Evolutionary conservation across 495 filamentous ascomycete genomes (phyloP).

Genomic region (Echria macrotheca): DNA sequence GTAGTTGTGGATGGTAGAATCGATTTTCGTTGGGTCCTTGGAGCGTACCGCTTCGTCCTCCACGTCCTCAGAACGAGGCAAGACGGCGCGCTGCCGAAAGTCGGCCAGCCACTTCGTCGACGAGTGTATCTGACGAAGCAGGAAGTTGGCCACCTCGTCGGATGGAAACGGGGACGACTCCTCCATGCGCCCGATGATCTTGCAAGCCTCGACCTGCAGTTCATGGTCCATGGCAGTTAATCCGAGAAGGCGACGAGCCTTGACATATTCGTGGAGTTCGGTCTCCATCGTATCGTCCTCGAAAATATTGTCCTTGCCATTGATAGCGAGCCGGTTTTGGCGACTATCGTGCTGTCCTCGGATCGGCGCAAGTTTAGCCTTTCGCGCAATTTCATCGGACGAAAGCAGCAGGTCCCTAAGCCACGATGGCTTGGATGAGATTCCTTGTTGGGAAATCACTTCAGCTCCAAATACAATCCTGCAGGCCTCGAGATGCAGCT

Average conservation of each 20-base stretch:
- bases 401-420: constrained; percentile 49
- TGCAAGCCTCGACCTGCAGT: constrained; percentile 47
- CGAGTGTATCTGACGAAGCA: constrained; percentile 39
- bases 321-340: constrained; percentile 36
- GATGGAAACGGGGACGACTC: constrained; percentile 37
- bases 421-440: constrained; percentile 38
- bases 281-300: constrained; percentile 43
- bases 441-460: constrained; percentile 22
- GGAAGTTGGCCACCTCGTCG: constrained; percentile 42
- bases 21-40: constrained; percentile 45
- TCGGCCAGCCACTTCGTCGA: constrained; percentile 42
- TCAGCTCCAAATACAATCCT: constrained; percentile 38
- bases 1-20: constrained; percentile 49
- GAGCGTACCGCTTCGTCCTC: constrained; percentile 39
- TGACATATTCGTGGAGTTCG: constrained; percentile 45
- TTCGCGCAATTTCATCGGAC: constrained; percentile 28
- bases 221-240: constrained; percentile 50
- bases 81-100: constrained; percentile 43
- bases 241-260: constrained; percentile 42
- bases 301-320: constrained; percentile 43
- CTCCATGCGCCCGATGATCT: constrained; percentile 45
- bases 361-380: constrained; percentile 34
- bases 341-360: constrained; percentile 27
- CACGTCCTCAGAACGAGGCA: constrained; percentile 47
- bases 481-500: constrained; percentile 40